These are phyloP conservation scores for Hevea brasiliensis DNA, from an alignment of 345 rosid genomes.

Conservation along the genomic window DNA sequence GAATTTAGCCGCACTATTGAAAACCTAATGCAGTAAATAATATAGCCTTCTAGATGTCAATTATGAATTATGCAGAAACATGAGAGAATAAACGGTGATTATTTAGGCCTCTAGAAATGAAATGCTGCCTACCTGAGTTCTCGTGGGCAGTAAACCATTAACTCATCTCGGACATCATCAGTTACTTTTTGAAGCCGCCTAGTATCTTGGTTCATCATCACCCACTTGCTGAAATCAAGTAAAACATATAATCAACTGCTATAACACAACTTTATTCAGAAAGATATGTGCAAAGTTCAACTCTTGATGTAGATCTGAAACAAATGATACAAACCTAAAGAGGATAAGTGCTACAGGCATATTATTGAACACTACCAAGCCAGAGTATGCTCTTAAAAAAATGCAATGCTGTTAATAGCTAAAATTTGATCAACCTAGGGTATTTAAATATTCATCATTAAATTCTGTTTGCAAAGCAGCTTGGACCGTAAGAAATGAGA, in stretches of 20 bases:
- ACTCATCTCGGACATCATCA: conserved; percentile 86
- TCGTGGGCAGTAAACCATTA: conserved; percentile 66
- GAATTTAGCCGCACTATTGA: neutral
- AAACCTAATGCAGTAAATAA: neutral
- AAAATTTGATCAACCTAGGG: neutral
- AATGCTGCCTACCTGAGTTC: conserved; percentile 55
- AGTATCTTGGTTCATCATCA: conserved; percentile 96
- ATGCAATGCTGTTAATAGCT: neutral
- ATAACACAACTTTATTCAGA: neutral
- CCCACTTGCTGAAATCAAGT: conserved; percentile 79
- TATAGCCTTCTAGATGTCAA: neutral
- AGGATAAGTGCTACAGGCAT: neutral
- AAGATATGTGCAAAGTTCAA: neutral
- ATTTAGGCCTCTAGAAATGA: conserved; percentile 1
- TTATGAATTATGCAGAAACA: neutral
- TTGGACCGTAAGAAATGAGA: neutral
- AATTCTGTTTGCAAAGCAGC: neutral
- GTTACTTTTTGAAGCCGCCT: conserved; percentile 85
- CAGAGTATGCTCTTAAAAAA: neutral
- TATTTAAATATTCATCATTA: neutral
- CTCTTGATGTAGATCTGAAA: neutral
- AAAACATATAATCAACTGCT: conserved; percentile 10
- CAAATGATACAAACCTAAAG: neutral
- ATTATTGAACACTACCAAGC: neutral
- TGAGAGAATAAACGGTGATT: neutral